These are phyloP conservation scores for Basidiobolus heterosporus DNA, from an alignment of 371 early-diverging fungal genomes.

Conservation along the genomic window DNA sequence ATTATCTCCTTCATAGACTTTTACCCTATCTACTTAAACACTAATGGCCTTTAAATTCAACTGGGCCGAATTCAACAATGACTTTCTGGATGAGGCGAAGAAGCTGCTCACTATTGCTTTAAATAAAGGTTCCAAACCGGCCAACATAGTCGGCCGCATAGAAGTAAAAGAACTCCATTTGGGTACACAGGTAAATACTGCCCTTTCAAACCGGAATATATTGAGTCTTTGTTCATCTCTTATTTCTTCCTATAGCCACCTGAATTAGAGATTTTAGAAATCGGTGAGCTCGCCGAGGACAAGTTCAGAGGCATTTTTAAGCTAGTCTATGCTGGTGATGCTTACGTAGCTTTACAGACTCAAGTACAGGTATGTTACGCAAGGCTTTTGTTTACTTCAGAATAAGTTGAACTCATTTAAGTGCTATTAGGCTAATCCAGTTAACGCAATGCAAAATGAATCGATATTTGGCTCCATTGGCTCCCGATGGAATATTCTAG, in stretches of 20 bases:
- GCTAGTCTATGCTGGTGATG: slow-evolving; percentile 84
- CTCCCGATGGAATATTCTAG: slow-evolving; percentile 50
- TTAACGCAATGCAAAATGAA: slow-evolving; percentile 39
- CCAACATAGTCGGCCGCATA: slow-evolving; percentile 79
- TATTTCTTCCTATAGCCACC: slow-evolving; percentile 51
- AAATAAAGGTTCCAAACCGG: slow-evolving; percentile 80
- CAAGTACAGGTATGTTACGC: slow-evolving; percentile 76
- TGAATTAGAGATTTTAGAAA: slow-evolving; percentile 92
- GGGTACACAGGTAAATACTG: slow-evolving; percentile 68
- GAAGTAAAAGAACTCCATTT: slow-evolving; percentile 78
- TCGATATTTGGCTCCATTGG: slow-evolving; percentile 22
- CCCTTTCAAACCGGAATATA: background rate
- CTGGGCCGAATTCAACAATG: slow-evolving; percentile 79
- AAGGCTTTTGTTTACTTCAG: too few species aligned
- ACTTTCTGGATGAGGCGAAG: slow-evolving; percentile 72
- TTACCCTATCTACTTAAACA: too few species aligned
- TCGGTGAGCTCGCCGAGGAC: slow-evolving; percentile 82
- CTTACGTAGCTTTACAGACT: slow-evolving; percentile 78
- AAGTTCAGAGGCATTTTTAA: slow-evolving; percentile 90
- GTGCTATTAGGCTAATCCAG: slow-evolving; percentile 51
- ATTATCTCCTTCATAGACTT: too few species aligned
- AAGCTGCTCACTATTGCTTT: slow-evolving; percentile 72
- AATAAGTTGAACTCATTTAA: background rate
- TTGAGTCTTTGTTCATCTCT: background rate
- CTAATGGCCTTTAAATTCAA: slow-evolving; percentile 87